A percentile compares a stretch with the other conserved stretches of the same genome.
These are phyloP conservation scores for Aspergillus costaricaensis DNA, from an alignment of 2,329 filamentous ascomycete genomes.

Conservation along the genomic window DNA sequence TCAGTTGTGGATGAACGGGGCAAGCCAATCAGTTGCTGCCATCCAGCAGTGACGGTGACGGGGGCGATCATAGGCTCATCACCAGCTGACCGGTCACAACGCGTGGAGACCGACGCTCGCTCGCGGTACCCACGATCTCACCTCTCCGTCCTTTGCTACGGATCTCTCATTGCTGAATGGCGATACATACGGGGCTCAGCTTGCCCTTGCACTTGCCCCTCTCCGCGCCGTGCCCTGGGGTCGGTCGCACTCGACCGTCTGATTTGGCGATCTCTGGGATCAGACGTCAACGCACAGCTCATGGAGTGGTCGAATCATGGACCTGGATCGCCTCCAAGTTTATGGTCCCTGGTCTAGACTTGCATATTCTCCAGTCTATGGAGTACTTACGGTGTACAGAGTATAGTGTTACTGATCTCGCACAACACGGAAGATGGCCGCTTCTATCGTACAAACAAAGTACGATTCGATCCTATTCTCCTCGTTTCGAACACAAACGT, in stretches of 20 bases:
- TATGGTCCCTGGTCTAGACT: background rate
- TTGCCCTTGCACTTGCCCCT: constrained; percentile 1
- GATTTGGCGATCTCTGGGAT: constrained; percentile 1
- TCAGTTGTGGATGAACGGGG: background rate
- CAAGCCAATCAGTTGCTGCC: no score
- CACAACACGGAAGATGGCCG: background rate
- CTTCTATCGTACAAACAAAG: background rate
- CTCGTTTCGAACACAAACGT: background rate
- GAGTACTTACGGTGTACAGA: background rate
- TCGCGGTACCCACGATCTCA: constrained; percentile 4
- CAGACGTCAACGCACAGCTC: background rate
- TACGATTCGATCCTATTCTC: background rate
- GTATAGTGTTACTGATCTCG: background rate
- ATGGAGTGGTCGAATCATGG: constrained; percentile 1
- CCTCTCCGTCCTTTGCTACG: background rate
- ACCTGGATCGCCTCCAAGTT: background rate
- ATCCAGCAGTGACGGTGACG: constrained; percentile 4
- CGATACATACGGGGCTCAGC: constrained; percentile 4
- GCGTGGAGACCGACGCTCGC: constrained; percentile 4
- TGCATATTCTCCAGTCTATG: background rate
- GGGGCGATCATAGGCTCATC: constrained; percentile 19
- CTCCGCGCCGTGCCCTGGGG: background rate
- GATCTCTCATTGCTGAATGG: background rate
- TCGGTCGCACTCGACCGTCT: background rate
- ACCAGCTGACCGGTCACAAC: constrained; percentile 13